Conservation (phyloP, 2,329 filamentous ascomycete genomes). For the Claviceps arundinis region DNA sequence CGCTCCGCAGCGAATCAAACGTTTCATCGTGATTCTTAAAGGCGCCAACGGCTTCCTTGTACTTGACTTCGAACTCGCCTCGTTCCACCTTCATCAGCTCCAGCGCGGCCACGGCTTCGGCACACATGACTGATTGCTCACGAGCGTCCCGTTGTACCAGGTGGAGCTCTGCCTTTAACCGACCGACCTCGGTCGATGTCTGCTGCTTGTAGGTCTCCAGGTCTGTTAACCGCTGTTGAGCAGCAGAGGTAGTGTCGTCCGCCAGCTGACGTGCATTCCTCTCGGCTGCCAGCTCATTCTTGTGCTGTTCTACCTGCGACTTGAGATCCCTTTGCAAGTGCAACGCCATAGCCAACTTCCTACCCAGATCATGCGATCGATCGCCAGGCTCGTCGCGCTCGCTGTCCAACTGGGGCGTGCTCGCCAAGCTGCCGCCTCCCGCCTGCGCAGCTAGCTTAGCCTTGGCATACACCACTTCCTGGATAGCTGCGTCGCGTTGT, state of each 20-base stretch:
- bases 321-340: slow-evolving; percentile 71
- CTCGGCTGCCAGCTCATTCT: slow-evolving; percentile 65
- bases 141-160: slow-evolving; percentile 62
- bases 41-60: slow-evolving; percentile 52
- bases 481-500: slow-evolving; percentile 86
- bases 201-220: slow-evolving; percentile 75
- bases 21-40: slow-evolving; percentile 57
- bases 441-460: slow-evolving; percentile 74
- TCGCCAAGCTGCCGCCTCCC: slow-evolving; percentile 50
- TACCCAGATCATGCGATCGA: slow-evolving; percentile 55
- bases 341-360: slow-evolving; percentile 70
- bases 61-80: slow-evolving; percentile 56
- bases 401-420: slow-evolving; percentile 44
- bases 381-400: slow-evolving; percentile 45
- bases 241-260: slow-evolving; percentile 73
- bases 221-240: slow-evolving; percentile 71
- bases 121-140: slow-evolving; percentile 64
- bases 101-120: slow-evolving; percentile 62
- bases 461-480: slow-evolving; percentile 88
- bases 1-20: slow-evolving; percentile 62
- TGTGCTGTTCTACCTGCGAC: slow-evolving; percentile 55
- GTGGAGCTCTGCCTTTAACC: slow-evolving; percentile 74
- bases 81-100: slow-evolving; percentile 79
- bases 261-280: slow-evolving; percentile 68
- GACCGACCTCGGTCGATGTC: slow-evolving; percentile 73